Base-by-base conservation (phyloP, 2,329 filamentous ascomycete genomes). In the Trichoderma atrobrunneum region DNA sequence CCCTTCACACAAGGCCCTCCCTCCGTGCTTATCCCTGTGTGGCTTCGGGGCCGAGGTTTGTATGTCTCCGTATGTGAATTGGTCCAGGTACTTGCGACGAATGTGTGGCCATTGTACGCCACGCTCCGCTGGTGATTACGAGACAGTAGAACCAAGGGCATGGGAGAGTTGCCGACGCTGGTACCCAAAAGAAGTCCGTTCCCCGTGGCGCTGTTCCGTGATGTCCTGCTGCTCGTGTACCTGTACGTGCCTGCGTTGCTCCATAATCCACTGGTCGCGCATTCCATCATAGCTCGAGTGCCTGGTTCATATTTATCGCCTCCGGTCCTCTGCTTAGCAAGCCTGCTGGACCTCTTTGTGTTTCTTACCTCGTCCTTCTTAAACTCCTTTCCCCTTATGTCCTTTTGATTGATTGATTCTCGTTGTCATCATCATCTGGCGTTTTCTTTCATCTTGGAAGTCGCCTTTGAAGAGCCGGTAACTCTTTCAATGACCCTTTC, bases 11-110 rank as follows among this genome's bases (percentile, higher is more conserved):
- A 18, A 18, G 54, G 21, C 56, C 56, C 36, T 34, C 56, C 36
- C 43, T 34, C 56, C 28, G 12, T 67, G 56, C 36, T 69, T 48
- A 36, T 43, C 56, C 66, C 21, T 51, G n/a, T 61, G 66, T 61
- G 64, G 28, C 24, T 69, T 48, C 36, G 66, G 28, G 59, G 66
- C 56, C 66, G 66, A 69, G 66, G 56, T 39, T 39, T 34, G n/a
- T 61, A 51, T 30, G 64, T 43, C 51, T 61, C 36, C n/a, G n/a
- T n/a, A 21, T n/a, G 28, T n/a, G 16, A 67, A 21, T n/a, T 36
- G 32, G 36, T 32, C 36, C 43, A 60, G 65, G 64, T 67, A 59
- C 64, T 59, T 59, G 51, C 7, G 12, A 30, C 4, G 24, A 57
- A 43, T 30, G 64, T 43, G 56, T 43, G 16, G 24, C 11, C 16